Conservation (phyloP, 129 eudicot species). For the Flaveria ramosissima region DNA sequence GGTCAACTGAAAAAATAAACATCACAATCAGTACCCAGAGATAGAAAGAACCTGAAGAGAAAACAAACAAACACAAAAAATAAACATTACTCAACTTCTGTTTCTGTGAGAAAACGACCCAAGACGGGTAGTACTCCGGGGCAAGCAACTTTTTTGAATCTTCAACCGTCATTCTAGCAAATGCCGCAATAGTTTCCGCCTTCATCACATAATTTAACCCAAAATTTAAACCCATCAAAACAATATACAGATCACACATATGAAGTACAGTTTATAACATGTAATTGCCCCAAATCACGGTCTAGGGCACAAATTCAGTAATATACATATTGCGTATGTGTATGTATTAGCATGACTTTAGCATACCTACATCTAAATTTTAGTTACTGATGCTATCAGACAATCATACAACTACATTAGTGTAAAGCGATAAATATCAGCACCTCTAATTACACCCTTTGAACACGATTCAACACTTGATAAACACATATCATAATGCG, state of each 20-base stretch:
- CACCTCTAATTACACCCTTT: slow-evolving; percentile 6
- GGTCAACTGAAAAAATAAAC: slow-evolving; percentile 59
- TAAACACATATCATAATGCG: slow-evolving; percentile 5
- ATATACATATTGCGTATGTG: slow-evolving; percentile 3
- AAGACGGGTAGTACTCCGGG: slow-evolving; percentile 81
- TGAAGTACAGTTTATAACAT: not conserved
- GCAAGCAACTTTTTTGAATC: slow-evolving; percentile 92
- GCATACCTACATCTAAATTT: not conserved
- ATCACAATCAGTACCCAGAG: slow-evolving; percentile 36
- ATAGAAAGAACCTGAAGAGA: not conserved
- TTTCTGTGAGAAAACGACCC: slow-evolving; percentile 87
- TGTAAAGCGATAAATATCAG: not conserved
- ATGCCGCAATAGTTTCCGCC: slow-evolving; percentile 90
- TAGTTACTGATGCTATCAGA: not conserved
- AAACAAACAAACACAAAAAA: not conserved
- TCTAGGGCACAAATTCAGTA: slow-evolving; percentile 20
- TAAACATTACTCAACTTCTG: slow-evolving; percentile 63
- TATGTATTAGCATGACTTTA: not conserved
- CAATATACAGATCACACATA: slow-evolving; percentile 7
- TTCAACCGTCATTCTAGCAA: slow-evolving; percentile 98
- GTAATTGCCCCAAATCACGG: slow-evolving; percentile 2
- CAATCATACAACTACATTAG: not conserved
- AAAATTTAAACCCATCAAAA: not conserved
- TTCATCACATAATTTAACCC: slow-evolving; percentile 31
- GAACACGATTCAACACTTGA: not conserved